Conservation (phyloP, 2,329 filamentous ascomycete genomes). For the Albophoma yamanashiensis region DNA sequence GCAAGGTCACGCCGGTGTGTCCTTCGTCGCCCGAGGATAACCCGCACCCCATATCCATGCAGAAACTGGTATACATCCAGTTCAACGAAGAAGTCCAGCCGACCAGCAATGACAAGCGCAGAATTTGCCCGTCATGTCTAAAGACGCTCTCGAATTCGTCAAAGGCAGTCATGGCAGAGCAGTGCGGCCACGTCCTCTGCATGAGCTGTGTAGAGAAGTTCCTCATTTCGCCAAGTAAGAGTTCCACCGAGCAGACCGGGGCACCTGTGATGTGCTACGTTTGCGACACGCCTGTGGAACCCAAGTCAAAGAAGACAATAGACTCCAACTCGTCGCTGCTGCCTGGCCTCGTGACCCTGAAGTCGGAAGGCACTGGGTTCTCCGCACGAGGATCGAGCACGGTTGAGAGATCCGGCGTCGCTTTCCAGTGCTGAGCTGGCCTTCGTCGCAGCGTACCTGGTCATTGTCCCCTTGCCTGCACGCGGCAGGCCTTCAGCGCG, state of each 20-base stretch:
- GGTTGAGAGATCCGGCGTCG: conserved; percentile 67
- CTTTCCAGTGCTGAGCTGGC: conserved; percentile 63
- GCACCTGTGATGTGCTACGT: conserved; percentile 59
- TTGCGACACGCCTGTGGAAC: conserved; percentile 68
- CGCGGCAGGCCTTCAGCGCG: background rate
- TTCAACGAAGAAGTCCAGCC: conserved; percentile 60
- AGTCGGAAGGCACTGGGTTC: conserved; percentile 85
- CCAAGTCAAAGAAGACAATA: conserved; percentile 27
- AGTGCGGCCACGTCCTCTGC: conserved; percentile 88
- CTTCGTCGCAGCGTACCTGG: background rate
- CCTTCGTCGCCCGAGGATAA: conserved; percentile 58
- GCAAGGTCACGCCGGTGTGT: conserved; percentile 62
- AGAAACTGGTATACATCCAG: conserved; percentile 62
- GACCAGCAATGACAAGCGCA: conserved; percentile 30
- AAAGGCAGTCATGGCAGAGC: conserved; percentile 71
- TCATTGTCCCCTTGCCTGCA: background rate
- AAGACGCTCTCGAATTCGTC: conserved; percentile 75
- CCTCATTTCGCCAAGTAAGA: conserved; percentile 47
- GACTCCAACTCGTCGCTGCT: conserved; percentile 44
- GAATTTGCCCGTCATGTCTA: conserved; percentile 72
- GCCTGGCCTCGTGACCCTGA: conserved; percentile 67
- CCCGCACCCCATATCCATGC: conserved; percentile 67
- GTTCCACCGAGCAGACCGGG: conserved; percentile 31
- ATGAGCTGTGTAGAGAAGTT: conserved; percentile 77
- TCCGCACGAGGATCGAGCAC: conserved; percentile 76